A percentile compares a stretch with the other conserved stretches of the same genome.
phyloP scores from a whole-genome alignment of 768 basidiomycete species.

The Amanita rubescens region DNA sequence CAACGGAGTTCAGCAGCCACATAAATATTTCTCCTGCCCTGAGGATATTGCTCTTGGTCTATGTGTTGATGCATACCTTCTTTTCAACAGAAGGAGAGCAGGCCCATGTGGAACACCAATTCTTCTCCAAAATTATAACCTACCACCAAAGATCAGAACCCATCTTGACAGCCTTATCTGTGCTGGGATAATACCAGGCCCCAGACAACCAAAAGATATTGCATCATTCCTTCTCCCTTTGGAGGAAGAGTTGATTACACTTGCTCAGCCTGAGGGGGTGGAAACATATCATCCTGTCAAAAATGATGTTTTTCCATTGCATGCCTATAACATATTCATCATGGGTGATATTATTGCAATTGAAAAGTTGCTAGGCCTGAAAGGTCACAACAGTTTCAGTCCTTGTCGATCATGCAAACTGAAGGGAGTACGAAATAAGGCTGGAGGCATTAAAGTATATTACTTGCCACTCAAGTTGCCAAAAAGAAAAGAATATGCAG shows the following conservation, averaged over 20 bases:
- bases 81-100: conserved; percentile 21
- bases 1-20: conserved; percentile 13
- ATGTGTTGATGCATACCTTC: conserved; percentile 29
- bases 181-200: conserved; percentile 36
- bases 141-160: conserved; percentile 29
- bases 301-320: conserved; percentile 8
- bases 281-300: neutral
- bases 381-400: conserved; percentile 23
- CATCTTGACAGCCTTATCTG: conserved; percentile 25
- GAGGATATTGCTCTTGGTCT: conserved; percentile 33
- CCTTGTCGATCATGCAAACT: conserved; percentile 13
- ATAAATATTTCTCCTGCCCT: conserved; percentile 25
- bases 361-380: conserved; percentile 21
- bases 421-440: neutral
- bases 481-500: neutral
- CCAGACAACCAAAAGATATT: conserved; percentile 27
- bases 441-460: neutral
- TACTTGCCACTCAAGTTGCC: neutral
- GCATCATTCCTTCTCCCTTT: conserved; percentile 31
- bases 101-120: conserved; percentile 27
- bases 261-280: conserved; percentile 12
- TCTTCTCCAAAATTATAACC: conserved; percentile 33
- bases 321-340: conserved; percentile 15
- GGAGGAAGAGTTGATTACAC: conserved; percentile 24
- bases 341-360: conserved; percentile 20